Evolutionary conservation across 2,329 filamentous ascomycete species (phyloP).

Genomic region (Neofusicoccum umdonicola): DNA sequence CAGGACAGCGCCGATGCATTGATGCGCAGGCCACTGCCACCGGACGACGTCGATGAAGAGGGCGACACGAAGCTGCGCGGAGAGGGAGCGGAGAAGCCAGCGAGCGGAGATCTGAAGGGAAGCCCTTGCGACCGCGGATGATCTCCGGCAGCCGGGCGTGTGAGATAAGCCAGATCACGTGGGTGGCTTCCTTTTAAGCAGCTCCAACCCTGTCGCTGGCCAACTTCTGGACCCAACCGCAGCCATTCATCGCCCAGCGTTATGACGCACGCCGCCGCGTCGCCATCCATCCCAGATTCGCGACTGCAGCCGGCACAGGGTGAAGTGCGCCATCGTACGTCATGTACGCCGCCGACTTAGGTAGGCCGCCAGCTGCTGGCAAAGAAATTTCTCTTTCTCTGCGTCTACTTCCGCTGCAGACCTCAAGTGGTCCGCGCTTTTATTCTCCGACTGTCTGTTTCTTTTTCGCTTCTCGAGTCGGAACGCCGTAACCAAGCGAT

Average conservation of each 20-base stretch:
- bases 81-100: neutral
- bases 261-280: conserved; percentile 5
- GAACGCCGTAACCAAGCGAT: conserved; percentile 10
- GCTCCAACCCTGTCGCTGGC: neutral
- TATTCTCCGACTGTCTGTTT: neutral
- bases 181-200: neutral
- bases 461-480: conserved; percentile 11
- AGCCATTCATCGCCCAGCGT: conserved; percentile 1
- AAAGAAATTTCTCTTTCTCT: neutral
- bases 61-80: neutral
- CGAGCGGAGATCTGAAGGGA: neutral
- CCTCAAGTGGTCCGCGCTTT: neutral
- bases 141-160: neutral
- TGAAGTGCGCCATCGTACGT: conserved; percentile 9
- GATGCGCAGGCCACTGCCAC: neutral
- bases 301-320: neutral
- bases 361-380: neutral
- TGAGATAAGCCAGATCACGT: neutral
- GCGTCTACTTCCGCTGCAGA: too few species aligned
- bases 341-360: conserved; percentile 4
- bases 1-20: neutral
- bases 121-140: neutral
- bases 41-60: too few species aligned
- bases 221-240: neutral
- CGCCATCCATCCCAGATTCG: neutral